Percentiles rank a stretch among this genome's conserved stretches.
Conservation (phyloP, 129 eudicot genomes). For the Silybum marianum region DNA sequence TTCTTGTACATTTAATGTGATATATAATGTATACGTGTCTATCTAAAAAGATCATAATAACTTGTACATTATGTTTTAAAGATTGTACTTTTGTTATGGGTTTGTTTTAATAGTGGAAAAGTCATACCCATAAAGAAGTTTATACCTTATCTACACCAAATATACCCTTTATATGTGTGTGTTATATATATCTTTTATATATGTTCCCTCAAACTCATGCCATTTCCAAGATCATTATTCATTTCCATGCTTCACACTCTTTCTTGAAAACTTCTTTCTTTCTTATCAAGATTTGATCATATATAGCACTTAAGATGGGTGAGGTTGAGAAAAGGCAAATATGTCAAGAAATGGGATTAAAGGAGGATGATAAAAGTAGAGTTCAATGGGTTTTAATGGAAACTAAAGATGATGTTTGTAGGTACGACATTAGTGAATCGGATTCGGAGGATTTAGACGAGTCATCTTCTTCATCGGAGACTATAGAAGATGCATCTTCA, state of each 20-base stretch:
- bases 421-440: constrained; percentile 30
- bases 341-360: constrained; percentile 22
- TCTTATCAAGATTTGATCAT: constrained; percentile 25
- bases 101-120: constrained; percentile 21
- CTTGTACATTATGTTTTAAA: constrained; percentile 2
- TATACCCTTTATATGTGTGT: constrained; percentile 18
- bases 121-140: constrained; percentile 19
- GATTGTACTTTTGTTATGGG: not conserved
- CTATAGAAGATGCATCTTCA: constrained; percentile 55
- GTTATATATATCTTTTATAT: constrained; percentile 12
- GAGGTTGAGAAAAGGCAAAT: constrained; percentile 21
- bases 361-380: constrained; percentile 8
- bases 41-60: not conserved
- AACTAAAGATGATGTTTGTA: constrained; percentile 28
- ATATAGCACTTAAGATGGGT: constrained; percentile 18
- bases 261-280: not conserved
- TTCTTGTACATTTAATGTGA: not conserved
- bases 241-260: constrained; percentile 18
- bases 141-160: constrained; percentile 37
- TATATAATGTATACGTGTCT: not conserved
- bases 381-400: constrained; percentile 45
- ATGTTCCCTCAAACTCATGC: constrained; percentile 32
- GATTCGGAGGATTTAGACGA: constrained; percentile 28
- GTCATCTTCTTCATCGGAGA: constrained; percentile 40
- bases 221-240: constrained; percentile 12